Base-by-base conservation (phyloP, 148 eudicot genomes). In the Rhododendron williamsianum region DNA sequence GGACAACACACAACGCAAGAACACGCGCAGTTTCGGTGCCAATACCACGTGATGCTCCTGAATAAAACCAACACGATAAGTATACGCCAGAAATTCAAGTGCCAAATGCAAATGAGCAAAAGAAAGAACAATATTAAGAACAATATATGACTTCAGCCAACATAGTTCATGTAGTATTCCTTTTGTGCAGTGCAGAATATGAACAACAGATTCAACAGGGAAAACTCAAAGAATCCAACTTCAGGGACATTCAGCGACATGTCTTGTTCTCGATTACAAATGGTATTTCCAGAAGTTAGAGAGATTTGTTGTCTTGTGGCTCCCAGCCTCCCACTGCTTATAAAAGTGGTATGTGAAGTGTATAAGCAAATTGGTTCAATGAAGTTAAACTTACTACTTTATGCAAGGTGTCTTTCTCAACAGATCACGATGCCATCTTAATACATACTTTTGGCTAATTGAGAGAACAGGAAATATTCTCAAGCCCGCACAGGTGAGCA, bases 41-140 rank as follows among this genome's bases (percentile, higher is more conserved):
- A 88, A 95, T 95, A 41, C 98, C 98, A 83, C 98, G 93, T 43
- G 98, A 94, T 73, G 94, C 98, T 86, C 98, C 98, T 94, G 91
- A 78, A 60, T 58, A 76, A 43, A 15, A 38, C 1, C 38, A 25
- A 23, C 5, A 43, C 12, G 46, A 81, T 30, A 54, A 80, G 41
- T 63, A 36, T 60, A 36, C 35, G 18, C n/a, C 63, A 36, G 4
- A 63, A 4, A 41, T n/a, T 13, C 33, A 60, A 21, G 25, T 23
- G 33, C 25, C 51, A 58, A 52, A 80, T 9, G 41, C 9, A 43
- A 63, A 38, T 23, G 71, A 65, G 71, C 38, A 65, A 25, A n/a
- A 8, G 27, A 67, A 27, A 30, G 2, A 71, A 71, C 19, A 30
- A 71, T 18, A 71, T 27, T 13, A 43, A 45, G 1, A 43, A 82